phyloP scores from a whole-genome alignment of 345 rosid genomes.

The Chamaenerion angustifolium region DNA sequence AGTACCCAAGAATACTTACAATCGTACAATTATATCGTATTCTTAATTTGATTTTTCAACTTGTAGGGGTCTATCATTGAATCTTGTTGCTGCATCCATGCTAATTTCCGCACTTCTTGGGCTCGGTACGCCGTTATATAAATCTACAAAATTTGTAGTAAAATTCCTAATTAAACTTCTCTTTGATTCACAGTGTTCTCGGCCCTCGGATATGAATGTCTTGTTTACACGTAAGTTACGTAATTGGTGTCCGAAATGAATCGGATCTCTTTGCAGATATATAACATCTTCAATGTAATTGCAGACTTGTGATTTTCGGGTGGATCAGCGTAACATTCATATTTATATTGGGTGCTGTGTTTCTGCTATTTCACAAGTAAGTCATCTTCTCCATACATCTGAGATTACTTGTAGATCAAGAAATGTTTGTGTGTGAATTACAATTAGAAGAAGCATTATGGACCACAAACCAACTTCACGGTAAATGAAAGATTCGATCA shows the following conservation, averaged over 20 bases:
- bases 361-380: constrained; percentile 78
- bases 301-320: constrained; percentile 74
- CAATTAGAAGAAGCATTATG: too few relatives aligned
- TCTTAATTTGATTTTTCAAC: neutral
- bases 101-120: constrained; percentile 80
- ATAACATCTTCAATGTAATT: neutral
- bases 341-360: constrained; percentile 70
- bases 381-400: constrained; percentile 10
- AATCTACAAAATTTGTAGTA: too few relatives aligned
- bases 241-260: constrained; percentile 2
- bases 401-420: too few relatives aligned
- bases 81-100: constrained; percentile 80
- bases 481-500: too few relatives aligned
- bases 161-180: too few relatives aligned
- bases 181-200: constrained; percentile 53
- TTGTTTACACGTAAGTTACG: constrained; percentile 70
- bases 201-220: constrained; percentile 66
- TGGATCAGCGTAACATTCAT: constrained; percentile 81
- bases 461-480: too few relatives aligned
- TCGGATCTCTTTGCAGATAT: too few relatives aligned
- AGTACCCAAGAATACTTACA: too few relatives aligned
- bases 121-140: constrained; percentile 43
- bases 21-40: neutral
- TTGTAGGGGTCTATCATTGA: constrained; percentile 61
- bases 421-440: too few relatives aligned